phyloP scores from a whole-genome alignment of 306 rosid species.

The Trichosanthes truncata region DNA sequence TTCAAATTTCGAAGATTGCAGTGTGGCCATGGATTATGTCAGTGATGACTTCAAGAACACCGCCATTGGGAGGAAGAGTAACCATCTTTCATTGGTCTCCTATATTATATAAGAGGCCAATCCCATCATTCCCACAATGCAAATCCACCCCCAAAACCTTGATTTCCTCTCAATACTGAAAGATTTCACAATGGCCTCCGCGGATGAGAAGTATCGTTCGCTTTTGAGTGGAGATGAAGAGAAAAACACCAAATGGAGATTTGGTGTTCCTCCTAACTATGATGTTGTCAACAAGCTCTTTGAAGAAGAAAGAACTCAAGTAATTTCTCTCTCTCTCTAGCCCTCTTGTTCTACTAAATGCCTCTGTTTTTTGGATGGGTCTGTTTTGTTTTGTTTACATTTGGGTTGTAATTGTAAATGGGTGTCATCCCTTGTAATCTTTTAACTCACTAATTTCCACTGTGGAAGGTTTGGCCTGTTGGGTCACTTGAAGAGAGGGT shows the following conservation, averaged over 20 bases:
- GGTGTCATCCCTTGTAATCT: not conserved
- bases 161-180: not conserved
- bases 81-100: not conserved
- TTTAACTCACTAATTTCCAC: not conserved
- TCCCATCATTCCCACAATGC: not conserved
- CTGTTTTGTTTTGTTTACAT: not conserved
- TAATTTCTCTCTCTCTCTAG: not conserved
- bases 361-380: not conserved
- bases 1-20: not conserved
- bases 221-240: conserved; percentile 33
- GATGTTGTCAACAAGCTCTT: conserved; percentile 44
- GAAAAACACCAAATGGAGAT: conserved; percentile 47
- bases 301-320: conserved; percentile 53
- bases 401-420: not conserved
- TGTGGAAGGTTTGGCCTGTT: conserved; percentile 42
- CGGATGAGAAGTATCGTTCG: conserved; percentile 34
- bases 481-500: conserved; percentile 53
- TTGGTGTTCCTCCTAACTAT: conserved; percentile 40
- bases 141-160: not conserved
- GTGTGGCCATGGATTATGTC: not conserved
- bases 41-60: not conserved
- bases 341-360: not conserved
- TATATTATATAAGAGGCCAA: not conserved
- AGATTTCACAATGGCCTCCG: not conserved
- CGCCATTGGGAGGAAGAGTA: not conserved